phyloP scores from a whole-genome alignment of 495 filamentous ascomycete species.

The Lentithecium fluviatile region DNA sequence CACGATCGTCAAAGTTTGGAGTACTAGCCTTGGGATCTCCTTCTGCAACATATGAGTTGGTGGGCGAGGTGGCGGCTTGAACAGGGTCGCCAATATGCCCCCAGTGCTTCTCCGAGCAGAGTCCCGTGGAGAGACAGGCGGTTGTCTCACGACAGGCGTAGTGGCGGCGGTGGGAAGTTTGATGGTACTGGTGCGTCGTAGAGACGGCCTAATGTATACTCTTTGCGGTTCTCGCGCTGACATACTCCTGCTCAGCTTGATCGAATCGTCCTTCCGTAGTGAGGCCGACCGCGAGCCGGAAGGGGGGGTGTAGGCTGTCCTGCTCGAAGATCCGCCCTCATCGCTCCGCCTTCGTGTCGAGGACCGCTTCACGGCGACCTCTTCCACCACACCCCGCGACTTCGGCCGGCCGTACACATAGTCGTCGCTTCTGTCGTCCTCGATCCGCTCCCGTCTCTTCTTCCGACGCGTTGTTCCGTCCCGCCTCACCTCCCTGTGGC shows the following conservation, averaged over 20 bases:
- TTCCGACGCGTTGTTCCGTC: slow-evolving; percentile 15
- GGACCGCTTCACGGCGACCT: slow-evolving; percentile 16
- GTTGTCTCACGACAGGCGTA: slow-evolving; percentile 4
- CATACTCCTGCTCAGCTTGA: slow-evolving; percentile 25
- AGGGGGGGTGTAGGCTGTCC: slow-evolving; percentile 10
- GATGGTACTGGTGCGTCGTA: slow-evolving; percentile 27
- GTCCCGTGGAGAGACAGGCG: slow-evolving; percentile 13
- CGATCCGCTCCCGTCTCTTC: slow-evolving; percentile 16
- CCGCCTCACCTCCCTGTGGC: slow-evolving; percentile 23
- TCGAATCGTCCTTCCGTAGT: slow-evolving; percentile 10
- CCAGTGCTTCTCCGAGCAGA: slow-evolving; percentile 25
- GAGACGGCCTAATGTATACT: slow-evolving; percentile 28
- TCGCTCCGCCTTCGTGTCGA: slow-evolving; percentile 19
- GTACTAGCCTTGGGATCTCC: slow-evolving; percentile 21
- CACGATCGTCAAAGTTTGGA: not conserved
- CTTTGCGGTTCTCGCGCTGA: slow-evolving; percentile 28
- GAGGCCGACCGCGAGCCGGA: slow-evolving; percentile 26
- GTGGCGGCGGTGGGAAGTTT: slow-evolving; percentile 20
- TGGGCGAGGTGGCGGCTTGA: slow-evolving; percentile 20
- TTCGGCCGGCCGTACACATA: slow-evolving; percentile 32
- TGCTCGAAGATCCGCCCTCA: slow-evolving; percentile 20
- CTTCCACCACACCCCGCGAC: slow-evolving; percentile 21
- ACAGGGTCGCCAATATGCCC: slow-evolving; percentile 30
- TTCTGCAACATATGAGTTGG: slow-evolving; percentile 19
- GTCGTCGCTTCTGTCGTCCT: slow-evolving; percentile 23